A percentile compares a stretch with the other conserved stretches of the same genome.
Conservation (phyloP, 2,329 filamentous ascomycete genomes). For the Teratosphaeria nubilosa region DNA sequence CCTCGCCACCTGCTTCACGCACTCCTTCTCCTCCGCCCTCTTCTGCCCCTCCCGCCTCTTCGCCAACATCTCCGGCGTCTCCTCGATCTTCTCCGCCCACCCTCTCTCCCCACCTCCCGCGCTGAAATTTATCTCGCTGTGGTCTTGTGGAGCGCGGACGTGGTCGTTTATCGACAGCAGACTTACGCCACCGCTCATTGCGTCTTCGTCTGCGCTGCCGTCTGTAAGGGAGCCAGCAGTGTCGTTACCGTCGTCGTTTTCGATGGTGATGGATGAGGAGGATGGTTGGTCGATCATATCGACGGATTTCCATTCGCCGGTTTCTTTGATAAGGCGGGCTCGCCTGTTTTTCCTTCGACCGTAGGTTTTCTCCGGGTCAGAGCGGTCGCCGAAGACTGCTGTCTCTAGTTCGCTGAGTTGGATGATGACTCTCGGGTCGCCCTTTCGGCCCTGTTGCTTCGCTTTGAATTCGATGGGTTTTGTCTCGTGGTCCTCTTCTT, state of each 20-base stretch:
- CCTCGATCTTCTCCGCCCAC: constrained; percentile 41
- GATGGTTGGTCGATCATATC: constrained; percentile 30
- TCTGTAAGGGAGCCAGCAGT: constrained; percentile 6
- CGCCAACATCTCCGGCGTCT: constrained; percentile 42
- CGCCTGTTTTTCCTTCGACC: constrained; percentile 38
- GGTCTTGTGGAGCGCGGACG: constrained; percentile 30
- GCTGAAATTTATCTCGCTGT: constrained; percentile 47
- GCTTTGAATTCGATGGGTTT: constrained; percentile 3
- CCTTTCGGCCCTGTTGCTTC: constrained; percentile 33
- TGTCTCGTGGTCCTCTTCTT: constrained; percentile 5
- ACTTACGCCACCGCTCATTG: background rate
- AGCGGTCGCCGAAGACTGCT: constrained; percentile 38
- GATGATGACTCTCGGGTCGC: constrained; percentile 42
- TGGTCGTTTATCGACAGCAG: constrained; percentile 2
- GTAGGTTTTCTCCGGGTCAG: constrained; percentile 37
- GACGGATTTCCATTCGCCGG: constrained; percentile 32
- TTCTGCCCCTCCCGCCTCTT: constrained; percentile 42
- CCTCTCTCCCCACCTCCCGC: constrained; percentile 46
- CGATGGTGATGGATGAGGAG: background rate
- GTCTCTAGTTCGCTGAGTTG: constrained; percentile 42
- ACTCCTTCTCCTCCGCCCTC: constrained; percentile 42
- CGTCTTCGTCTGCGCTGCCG: constrained; percentile 1
- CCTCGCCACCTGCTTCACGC: constrained; percentile 53
- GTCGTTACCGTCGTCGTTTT: constrained; percentile 8
- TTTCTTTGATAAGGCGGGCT: constrained; percentile 29